Percentiles rank a stretch among this genome's conserved stretches.
Evolutionary conservation across 2,329 filamentous ascomycete species (phyloP).

Genomic region (Aureobasidium sp.): DNA sequence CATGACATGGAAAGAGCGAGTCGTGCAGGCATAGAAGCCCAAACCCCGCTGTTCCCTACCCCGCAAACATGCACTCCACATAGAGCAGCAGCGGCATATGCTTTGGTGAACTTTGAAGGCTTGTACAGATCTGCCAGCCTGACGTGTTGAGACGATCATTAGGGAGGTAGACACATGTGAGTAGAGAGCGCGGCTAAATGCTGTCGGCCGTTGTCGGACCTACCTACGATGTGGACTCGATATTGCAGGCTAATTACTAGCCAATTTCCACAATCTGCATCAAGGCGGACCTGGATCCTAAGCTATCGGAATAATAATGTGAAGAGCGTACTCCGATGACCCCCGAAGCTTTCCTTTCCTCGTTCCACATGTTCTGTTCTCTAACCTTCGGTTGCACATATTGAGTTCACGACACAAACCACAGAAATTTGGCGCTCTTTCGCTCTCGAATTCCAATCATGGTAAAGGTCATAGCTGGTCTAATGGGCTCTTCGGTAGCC

Average conservation of each 20-base stretch:
- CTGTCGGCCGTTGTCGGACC: slow-evolving; percentile 8
- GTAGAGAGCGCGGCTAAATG: not conserved
- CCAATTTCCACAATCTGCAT: not conserved
- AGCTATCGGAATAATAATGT: too few species aligned
- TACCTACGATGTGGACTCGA: not conserved
- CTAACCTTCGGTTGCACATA: too few species aligned
- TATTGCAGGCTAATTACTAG: not conserved
- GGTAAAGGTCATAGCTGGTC: slow-evolving; percentile 33
- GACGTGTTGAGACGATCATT: not conserved
- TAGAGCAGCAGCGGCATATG: not conserved
- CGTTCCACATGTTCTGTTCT: too few species aligned
- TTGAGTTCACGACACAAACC: not conserved
- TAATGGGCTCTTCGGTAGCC: slow-evolving; percentile 32
- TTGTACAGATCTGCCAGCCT: not conserved
- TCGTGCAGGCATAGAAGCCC: not conserved
- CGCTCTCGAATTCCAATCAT: too few species aligned
- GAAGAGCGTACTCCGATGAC: too few species aligned
- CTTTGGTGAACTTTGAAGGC: not conserved
- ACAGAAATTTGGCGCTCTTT: not conserved
- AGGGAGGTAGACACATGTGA: not conserved
- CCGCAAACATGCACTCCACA: slow-evolving; percentile 14
- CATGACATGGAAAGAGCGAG: slow-evolving; percentile 3
- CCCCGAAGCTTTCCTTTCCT: too few species aligned
- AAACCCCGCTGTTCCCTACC: not conserved
- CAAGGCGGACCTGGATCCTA: too few species aligned